Conservation (phyloP, 352 stramenopile genomes). For the Globisporangium apiculatum region DNA sequence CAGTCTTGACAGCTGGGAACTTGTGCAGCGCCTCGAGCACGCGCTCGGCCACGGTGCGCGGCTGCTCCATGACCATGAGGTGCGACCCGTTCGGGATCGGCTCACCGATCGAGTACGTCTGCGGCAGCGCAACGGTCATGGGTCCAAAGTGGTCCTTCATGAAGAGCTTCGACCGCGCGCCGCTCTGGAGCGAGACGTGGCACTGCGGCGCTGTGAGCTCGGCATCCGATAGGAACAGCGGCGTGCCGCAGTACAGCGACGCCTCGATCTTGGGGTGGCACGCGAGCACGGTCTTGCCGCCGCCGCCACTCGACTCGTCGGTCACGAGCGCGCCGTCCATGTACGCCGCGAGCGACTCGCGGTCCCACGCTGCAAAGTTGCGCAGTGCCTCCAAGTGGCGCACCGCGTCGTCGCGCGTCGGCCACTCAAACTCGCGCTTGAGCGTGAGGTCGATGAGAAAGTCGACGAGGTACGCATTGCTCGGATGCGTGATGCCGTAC, state of each 20-base stretch:
- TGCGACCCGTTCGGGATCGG: slow-evolving; percentile 26
- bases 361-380: slow-evolving; percentile 36
- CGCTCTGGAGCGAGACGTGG: slow-evolving; percentile 23
- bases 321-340: slow-evolving; percentile 21
- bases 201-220: slow-evolving; percentile 26
- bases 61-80: slow-evolving; percentile 33
- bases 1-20: too few relatives aligned
- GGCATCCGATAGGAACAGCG: slow-evolving; percentile 15
- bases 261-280: slow-evolving; percentile 37
- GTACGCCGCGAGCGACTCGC: slow-evolving; percentile 25
- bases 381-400: slow-evolving; percentile 23
- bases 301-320: slow-evolving; percentile 9
- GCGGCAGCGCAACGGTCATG: slow-evolving; percentile 12
- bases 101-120: slow-evolving; percentile 18
- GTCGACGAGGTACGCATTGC: slow-evolving; percentile 5
- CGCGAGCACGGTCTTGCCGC: slow-evolving; percentile 21
- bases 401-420: slow-evolving; percentile 15
- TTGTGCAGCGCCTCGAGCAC: not conserved
- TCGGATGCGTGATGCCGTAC: slow-evolving; percentile 12
- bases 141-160: slow-evolving; percentile 5
- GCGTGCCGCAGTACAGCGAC: slow-evolving; percentile 22
- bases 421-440: slow-evolving; percentile 17
- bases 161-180: slow-evolving; percentile 22
- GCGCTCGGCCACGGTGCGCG: not conserved
- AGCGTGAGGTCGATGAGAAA: slow-evolving; percentile 39